These are phyloP conservation scores for Liriodendron chinense DNA, from an alignment of 164 flowering plant genomes.

Conservation along the genomic window DNA sequence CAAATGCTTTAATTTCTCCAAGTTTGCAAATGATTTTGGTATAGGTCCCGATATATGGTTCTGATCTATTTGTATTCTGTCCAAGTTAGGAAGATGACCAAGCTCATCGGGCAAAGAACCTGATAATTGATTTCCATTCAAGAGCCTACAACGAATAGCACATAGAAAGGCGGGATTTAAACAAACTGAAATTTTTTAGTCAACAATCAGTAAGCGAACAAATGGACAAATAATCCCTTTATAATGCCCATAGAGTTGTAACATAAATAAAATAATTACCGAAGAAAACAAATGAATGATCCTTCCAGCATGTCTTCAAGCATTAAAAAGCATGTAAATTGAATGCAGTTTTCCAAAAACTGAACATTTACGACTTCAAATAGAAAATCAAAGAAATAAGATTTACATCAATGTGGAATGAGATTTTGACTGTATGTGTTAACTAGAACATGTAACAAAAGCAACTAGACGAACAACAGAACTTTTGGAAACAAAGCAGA, in stretches of 20 bases:
- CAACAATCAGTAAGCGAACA: neutral
- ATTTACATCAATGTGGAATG: no score
- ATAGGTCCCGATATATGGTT: conserved; percentile 67
- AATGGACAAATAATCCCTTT: neutral
- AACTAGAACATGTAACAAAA: no score
- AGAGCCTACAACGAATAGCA: conserved; percentile 53
- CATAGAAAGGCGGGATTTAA: neutral
- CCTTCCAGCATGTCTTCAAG: neutral
- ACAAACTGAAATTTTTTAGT: neutral
- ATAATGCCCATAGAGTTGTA: neutral
- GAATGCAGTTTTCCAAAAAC: no score
- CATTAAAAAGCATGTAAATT: neutral
- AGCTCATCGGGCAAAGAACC: conserved; percentile 79
- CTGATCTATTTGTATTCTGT: conserved; percentile 65
- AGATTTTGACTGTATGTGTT: no score
- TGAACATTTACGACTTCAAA: no score
- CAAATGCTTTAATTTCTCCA: conserved; percentile 59
- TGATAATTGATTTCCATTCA: conserved; percentile 72
- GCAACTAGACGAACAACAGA: no score
- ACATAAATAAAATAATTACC: neutral
- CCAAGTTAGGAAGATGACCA: conserved; percentile 59
- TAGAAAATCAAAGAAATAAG: no score
- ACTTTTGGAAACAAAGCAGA: no score
- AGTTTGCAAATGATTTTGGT: conserved; percentile 74
- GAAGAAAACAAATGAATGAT: neutral